Percentiles rank a stretch among this genome's conserved stretches.
Evolutionary conservation across 1,284 basidiomycete species (phyloP).

Genomic region (Irpex rosettiformis): DNA sequence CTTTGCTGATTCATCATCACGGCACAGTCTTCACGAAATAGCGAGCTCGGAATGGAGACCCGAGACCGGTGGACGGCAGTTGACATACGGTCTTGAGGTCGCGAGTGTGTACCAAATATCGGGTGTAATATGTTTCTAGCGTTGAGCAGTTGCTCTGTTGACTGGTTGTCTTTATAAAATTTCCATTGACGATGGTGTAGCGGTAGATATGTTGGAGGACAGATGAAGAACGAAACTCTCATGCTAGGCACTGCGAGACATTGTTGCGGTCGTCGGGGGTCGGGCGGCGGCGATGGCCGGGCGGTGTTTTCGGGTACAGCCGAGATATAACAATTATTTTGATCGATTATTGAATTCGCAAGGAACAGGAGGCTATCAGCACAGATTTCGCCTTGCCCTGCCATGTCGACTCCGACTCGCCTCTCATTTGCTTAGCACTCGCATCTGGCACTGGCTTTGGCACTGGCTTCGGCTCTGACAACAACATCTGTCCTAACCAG

Average conservation of each 20-base stretch:
- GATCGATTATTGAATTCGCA: neutral
- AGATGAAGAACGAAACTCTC: neutral
- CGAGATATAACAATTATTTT: neutral
- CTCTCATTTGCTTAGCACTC: too few relatives aligned
- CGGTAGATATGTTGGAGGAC: neutral
- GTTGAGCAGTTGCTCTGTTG: neutral
- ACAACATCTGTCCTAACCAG: neutral
- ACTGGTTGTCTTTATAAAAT: neutral
- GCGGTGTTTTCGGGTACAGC: neutral
- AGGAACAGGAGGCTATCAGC: neutral
- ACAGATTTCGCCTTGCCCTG: slow-evolving; percentile 4
- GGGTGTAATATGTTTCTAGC: neutral
- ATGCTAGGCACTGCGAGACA: neutral
- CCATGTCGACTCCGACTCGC: too few relatives aligned
- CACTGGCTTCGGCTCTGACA: too few relatives aligned
- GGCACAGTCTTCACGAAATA: slow-evolving; percentile 36
- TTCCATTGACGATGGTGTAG: neutral
- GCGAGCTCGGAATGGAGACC: neutral
- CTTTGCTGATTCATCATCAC: neutral
- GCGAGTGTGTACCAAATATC: neutral
- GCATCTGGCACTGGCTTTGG: too few relatives aligned
- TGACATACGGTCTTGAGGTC: neutral
- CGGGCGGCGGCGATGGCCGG: neutral
- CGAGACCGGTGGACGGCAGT: neutral
- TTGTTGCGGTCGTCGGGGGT: neutral